Conservation (phyloP, 176 grass and related monocot species). For the Thinopyrum elongatum region DNA sequence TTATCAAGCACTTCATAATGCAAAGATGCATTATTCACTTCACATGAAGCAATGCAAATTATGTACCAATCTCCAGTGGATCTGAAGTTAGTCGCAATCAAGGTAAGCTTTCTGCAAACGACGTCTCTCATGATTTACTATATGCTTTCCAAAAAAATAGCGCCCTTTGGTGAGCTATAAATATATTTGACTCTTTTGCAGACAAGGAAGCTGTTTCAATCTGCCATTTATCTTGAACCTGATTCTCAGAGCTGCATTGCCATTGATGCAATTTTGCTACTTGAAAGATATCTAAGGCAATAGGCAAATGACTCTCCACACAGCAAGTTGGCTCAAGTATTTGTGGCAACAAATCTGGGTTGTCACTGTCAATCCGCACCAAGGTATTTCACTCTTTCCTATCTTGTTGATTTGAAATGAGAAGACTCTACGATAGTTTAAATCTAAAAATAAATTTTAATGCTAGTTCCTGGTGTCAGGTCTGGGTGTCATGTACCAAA, state of each 20-base stretch:
- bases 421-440: background rate
- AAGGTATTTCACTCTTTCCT: conserved; percentile 43
- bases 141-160: background rate
- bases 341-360: background rate
- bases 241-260: conserved; percentile 68
- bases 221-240: conserved; percentile 76
- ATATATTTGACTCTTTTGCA: conserved; percentile 13
- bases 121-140: background rate
- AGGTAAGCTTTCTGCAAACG: background rate
- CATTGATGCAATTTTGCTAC: conserved; percentile 52
- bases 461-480: background rate
- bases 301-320: background rate
- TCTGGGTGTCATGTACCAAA: background rate
- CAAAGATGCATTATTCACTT: conserved; percentile 58
- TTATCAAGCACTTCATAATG: conserved; percentile 39
- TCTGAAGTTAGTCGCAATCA: background rate
- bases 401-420: background rate
- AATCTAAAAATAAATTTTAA: background rate
- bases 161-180: background rate
- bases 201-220: conserved; percentile 91
- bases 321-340: background rate
- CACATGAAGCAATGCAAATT: conserved; percentile 20
- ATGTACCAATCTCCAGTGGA: background rate
- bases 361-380: conserved; percentile 66
- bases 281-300: conserved; percentile 24